A percentile compares a stretch with the other conserved stretches of the same genome.
phyloP scores from a whole-genome alignment of 2,329 filamentous ascomycete species.

The Colletotrichum viniferum region DNA sequence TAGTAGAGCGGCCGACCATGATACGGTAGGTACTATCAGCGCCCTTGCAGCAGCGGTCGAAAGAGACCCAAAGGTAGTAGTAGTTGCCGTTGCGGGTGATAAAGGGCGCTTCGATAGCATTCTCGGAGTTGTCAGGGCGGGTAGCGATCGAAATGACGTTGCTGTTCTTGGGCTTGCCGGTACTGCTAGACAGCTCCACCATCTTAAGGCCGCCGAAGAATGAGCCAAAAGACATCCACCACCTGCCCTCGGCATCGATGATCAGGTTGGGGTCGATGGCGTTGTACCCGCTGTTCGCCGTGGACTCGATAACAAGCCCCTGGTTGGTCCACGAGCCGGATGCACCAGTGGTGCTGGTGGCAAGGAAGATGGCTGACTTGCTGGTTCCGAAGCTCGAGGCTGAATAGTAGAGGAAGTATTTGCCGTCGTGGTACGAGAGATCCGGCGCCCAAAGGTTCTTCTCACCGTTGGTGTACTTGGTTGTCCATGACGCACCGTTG shows the following conservation, averaged over 20 bases:
- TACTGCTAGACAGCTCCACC: conserved; percentile 27
- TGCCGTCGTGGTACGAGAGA: conserved; percentile 40
- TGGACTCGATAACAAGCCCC: conserved; percentile 31
- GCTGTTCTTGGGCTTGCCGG: conserved; percentile 26
- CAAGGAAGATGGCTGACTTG: conserved; percentile 34
- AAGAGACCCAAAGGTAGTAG: conserved; percentile 37
- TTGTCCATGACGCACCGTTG: conserved; percentile 34
- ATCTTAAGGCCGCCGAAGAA: conserved; percentile 36
- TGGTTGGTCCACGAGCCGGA: conserved; percentile 34
- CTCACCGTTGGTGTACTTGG: conserved; percentile 30
- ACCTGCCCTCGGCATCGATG: conserved; percentile 29
- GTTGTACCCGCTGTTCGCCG: conserved; percentile 28
- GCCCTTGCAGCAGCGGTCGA: conserved; percentile 34
- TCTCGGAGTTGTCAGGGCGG: conserved; percentile 22
- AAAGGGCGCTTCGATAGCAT: conserved; percentile 33
- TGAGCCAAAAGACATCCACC: conserved; percentile 37
- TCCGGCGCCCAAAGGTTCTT: conserved; percentile 57
- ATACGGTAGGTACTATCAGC: conserved; percentile 33
- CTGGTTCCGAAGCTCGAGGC: conserved; percentile 32
- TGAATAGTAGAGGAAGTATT: conserved; percentile 37
- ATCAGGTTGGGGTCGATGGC: conserved; percentile 35
- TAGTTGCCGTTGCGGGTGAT: conserved; percentile 31
- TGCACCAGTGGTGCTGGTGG: conserved; percentile 31
- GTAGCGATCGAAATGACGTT: conserved; percentile 28
- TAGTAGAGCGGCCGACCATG: conserved; percentile 35